phyloP scores from a whole-genome alignment of 768 basidiomycete species.

The Termitomyces titanicus region DNA sequence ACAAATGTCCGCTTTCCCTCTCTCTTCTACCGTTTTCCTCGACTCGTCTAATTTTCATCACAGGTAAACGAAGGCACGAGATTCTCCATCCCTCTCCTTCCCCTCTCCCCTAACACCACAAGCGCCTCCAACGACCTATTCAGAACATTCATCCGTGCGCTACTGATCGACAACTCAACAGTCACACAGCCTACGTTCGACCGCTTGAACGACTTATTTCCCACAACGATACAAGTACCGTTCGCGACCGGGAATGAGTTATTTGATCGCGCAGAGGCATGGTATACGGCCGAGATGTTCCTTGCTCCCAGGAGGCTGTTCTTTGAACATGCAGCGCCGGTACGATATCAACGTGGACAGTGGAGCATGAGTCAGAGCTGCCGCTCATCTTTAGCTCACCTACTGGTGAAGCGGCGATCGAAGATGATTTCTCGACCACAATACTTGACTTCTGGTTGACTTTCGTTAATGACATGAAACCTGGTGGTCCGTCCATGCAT shows the following conservation, averaged over 20 bases:
- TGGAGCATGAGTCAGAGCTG: constrained; percentile 48
- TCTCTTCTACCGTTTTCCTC: neutral
- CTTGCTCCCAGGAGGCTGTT: constrained; percentile 47
- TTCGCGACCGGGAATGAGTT: constrained; percentile 60
- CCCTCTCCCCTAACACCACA: constrained; percentile 32
- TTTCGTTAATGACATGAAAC: constrained; percentile 53
- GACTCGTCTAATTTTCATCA: neutral
- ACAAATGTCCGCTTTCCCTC: constrained; percentile 39
- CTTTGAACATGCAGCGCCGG: constrained; percentile 41
- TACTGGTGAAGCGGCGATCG: constrained; percentile 31
- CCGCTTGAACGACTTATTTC: constrained; percentile 37
- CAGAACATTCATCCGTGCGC: constrained; percentile 40
- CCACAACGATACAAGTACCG: constrained; percentile 34
- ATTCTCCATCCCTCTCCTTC: constrained; percentile 36
- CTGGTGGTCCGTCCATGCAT: constrained; percentile 38
- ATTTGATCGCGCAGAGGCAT: constrained; percentile 52
- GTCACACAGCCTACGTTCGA: constrained; percentile 38
- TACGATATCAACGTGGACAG: constrained; percentile 33
- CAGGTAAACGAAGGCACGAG: constrained; percentile 53
- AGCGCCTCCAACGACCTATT: constrained; percentile 41
- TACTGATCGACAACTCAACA: constrained; percentile 52
- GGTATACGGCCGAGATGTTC: constrained; percentile 60
- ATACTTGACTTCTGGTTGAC: constrained; percentile 53
- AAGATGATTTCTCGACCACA: constrained; percentile 42
- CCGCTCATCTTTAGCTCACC: constrained; percentile 45